A percentile compares a stretch with the other conserved stretches of the same genome.
phyloP scores from a whole-genome alignment of 192 early-diverging fungal genomes.

The Coemansia sp. region DNA sequence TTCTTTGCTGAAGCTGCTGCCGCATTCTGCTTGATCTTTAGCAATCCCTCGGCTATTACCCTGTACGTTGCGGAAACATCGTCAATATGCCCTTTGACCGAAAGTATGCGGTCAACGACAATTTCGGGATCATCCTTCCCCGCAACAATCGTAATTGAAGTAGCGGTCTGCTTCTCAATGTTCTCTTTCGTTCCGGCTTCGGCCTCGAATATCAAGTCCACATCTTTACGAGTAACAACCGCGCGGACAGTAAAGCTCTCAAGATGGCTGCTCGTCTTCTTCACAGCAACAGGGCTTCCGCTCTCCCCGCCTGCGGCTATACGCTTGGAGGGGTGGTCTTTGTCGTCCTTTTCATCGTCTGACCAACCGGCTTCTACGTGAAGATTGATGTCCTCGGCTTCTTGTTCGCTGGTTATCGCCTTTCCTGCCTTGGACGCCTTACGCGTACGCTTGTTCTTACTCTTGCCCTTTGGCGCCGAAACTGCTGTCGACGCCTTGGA shows the following conservation, averaged over 20 bases:
- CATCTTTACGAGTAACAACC: conserved; percentile 54
- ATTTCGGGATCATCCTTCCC: conserved; percentile 54
- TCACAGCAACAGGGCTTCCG: conserved; percentile 18
- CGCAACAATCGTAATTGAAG: conserved; percentile 31
- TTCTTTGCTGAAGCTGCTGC: not conserved
- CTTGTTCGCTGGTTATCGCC: conserved; percentile 8
- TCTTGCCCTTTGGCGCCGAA: conserved; percentile 7
- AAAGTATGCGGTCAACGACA: conserved; percentile 52
- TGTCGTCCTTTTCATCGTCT: conserved; percentile 48
- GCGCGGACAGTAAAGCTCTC: conserved; percentile 46
- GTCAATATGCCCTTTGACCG: conserved; percentile 41
- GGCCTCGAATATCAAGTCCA: conserved; percentile 43
- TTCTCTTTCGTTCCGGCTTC: conserved; percentile 13
- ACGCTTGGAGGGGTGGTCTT: conserved; percentile 46
- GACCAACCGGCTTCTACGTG: conserved; percentile 52
- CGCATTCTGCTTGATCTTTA: conserved; percentile 15
- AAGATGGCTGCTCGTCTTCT: conserved; percentile 18
- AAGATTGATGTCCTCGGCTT: conserved; percentile 48
- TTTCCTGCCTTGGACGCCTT: conserved; percentile 20
- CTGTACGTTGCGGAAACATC: conserved; percentile 32
- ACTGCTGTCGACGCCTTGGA: not conserved
- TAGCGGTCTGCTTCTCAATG: conserved; percentile 24
- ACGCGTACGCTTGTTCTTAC: conserved; percentile 32
- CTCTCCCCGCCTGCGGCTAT: conserved; percentile 15
- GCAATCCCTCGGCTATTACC: conserved; percentile 30